Percentiles rank a stretch among this genome's conserved stretches.
Conservation (phyloP, 768 basidiomycete species). For the Goffeauzyma gilvescens region DNA sequence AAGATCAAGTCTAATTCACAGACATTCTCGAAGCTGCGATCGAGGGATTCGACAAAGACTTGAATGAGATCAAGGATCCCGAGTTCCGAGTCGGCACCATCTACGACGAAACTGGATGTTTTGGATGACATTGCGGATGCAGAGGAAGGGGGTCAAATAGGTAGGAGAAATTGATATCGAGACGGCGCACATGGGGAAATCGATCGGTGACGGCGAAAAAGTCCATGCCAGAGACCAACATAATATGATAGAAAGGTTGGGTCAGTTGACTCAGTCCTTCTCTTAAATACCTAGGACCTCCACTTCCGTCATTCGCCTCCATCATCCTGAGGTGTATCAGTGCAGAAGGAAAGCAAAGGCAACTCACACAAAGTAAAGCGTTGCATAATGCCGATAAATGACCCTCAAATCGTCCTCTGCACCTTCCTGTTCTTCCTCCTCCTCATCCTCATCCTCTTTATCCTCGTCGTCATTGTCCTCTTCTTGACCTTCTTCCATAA, state of each 20-base stretch:
- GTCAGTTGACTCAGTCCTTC: no score
- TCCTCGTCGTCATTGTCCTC: slow-evolving; percentile 43
- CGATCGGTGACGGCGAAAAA: no score
- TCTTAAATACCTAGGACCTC: no score
- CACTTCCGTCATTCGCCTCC: no score
- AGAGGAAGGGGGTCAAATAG: no score
- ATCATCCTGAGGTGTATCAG: no score
- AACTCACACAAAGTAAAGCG: slow-evolving; percentile 64
- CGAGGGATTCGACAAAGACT: slow-evolving; percentile 92
- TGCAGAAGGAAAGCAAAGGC: neutral
- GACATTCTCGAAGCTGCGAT: slow-evolving; percentile 90
- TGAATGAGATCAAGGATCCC: slow-evolving; percentile 93
- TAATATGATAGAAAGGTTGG: no score
- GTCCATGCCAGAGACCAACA: no score
- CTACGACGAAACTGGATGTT: slow-evolving; percentile 54
- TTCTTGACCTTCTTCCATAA: neutral
- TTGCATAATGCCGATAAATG: slow-evolving; percentile 89
- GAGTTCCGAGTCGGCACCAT: slow-evolving; percentile 86
- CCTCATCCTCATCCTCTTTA: slow-evolving; percentile 5
- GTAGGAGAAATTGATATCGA: no score
- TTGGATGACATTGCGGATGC: no score
- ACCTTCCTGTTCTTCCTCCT: slow-evolving; percentile 10
- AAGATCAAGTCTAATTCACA: slow-evolving; percentile 97
- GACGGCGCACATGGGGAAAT: no score
- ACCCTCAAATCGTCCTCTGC: slow-evolving; percentile 43